Percentiles rank a stretch among this genome's conserved stretches.
Conservation (phyloP, 1,284 basidiomycete species). For the Xerocomus minutiporus region DNA sequence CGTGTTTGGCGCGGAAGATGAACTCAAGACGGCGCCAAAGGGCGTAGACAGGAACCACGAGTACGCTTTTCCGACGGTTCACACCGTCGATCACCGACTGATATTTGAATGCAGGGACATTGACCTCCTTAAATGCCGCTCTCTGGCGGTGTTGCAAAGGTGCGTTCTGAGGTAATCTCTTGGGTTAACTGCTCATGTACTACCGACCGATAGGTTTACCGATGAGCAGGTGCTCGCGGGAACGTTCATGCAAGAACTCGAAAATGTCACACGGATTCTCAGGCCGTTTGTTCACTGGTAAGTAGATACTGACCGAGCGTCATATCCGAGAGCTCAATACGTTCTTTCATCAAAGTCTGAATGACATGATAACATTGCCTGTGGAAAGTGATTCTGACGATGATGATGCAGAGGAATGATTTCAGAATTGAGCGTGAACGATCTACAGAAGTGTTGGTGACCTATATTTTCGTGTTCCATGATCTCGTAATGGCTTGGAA, state of each 20-base stretch:
- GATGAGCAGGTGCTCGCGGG: constrained; percentile 64
- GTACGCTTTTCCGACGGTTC: constrained; percentile 32
- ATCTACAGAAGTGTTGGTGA: not conserved
- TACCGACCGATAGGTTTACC: constrained; percentile 51
- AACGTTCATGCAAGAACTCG: constrained; percentile 60
- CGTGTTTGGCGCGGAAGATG: constrained; percentile 78
- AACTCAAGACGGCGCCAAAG: constrained; percentile 84
- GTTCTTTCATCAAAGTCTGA: constrained; percentile 46
- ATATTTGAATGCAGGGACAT: constrained; percentile 57
- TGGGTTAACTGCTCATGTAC: not conserved
- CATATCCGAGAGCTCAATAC: not conserved
- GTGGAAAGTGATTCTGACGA: constrained; percentile 17
- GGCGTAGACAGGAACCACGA: constrained; percentile 79
- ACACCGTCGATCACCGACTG: not conserved
- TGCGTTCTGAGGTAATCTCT: constrained; percentile 35
- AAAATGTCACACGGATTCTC: constrained; percentile 51
- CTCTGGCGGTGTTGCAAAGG: constrained; percentile 67
- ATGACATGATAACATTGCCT: constrained; percentile 58
- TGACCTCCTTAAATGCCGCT: constrained; percentile 79
- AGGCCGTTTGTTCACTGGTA: constrained; percentile 82
- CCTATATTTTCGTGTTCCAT: not conserved
- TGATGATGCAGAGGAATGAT: constrained; percentile 13
- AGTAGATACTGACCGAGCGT: constrained; percentile 26
- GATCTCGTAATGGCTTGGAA: not conserved
- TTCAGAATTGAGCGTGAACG: not conserved